Evolutionary conservation across 805 yeast genomes (phyloP), one percentile per base, ranked within the genome.

Genomic region (Martiniozyma abietophila): DNA sequence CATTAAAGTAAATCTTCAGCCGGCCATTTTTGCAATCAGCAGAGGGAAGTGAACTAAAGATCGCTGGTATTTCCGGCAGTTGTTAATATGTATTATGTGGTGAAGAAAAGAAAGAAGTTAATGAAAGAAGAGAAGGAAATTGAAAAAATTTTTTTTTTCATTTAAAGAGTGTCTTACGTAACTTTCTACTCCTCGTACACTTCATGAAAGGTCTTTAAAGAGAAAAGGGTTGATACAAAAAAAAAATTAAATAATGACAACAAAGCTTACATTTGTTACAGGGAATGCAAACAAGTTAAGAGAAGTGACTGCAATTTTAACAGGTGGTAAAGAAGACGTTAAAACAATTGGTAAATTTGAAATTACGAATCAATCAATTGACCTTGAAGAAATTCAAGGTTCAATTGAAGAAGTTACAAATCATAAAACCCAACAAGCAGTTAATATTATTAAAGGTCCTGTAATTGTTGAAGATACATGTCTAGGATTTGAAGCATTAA

Each of bases 391-490:
- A 60, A 58, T 92, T 29, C 99, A 92, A 59, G 98, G 96, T 20
- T 60, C 89, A 16, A 70, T 86, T 31, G 78, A 77, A 27, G 82
- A 81, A 35, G 89, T 92, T 27, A 81, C 95, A 1, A 66, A 64
- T 29, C 83, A 76, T 50, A 92, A 92, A 55, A 84, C 94, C 37
- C 59, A 66, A 48, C 67, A 76, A 9, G 95, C 95, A 2, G 80
- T 89, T 5, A 50, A 56, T 9, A 51, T 71, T 7, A 54, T 76
- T 19, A 35, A 56, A 3, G 92, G 94, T 0, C 89, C 97, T 0
- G 96, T 85, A 0, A 65, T 92, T 38, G 96, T 88, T 3, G 99
- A 92, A 53, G 99, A 92, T 50, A 92, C 98, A 0, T 88, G 95
- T 32, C 69, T 92, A 25, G 83, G 80, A 4, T 92, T 81, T 57